Evolutionary conservation across 768 basidiomycete genomes (phyloP).

Genomic region (Agrocybe pediades): DNA sequence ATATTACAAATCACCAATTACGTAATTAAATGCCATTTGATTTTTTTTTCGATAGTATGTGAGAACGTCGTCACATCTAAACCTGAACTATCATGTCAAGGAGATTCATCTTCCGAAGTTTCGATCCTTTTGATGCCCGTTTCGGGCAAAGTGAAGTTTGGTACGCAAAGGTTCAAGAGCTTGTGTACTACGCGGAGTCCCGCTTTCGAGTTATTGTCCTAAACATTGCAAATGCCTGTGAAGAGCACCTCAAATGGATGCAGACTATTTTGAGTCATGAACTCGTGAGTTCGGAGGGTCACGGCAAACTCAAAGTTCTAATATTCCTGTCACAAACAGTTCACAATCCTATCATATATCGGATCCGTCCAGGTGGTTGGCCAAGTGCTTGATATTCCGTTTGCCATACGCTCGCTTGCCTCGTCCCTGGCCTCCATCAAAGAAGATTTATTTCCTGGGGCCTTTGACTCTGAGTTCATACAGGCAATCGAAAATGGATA

Average conservation of each 20-base stretch:
- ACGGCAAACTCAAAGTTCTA: too few relatives aligned
- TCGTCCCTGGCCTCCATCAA: neutral
- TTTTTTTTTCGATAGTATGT: neutral
- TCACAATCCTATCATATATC: neutral
- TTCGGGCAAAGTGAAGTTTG: neutral
- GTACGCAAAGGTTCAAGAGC: neutral
- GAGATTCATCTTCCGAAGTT: neutral
- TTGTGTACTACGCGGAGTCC: neutral
- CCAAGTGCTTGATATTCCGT: neutral
- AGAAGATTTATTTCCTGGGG: neutral
- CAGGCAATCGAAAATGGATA: neutral
- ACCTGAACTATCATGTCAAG: neutral
- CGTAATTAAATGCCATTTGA: neutral
- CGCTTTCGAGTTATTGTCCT: neutral
- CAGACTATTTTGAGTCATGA: neutral
- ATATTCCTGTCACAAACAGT: neutral
- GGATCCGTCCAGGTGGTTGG: neutral
- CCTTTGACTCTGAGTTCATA: neutral
- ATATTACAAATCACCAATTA: neutral
- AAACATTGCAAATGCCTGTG: neutral
- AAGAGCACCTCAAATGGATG: neutral
- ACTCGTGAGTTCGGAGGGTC: neutral
- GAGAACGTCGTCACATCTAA: neutral
- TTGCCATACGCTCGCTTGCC: neutral
- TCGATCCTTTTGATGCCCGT: neutral